A percentile compares a stretch with the other conserved stretches of the same genome.
Conservation (phyloP, 495 filamentous ascomycete species). For the Bombardia bombarda region DNA sequence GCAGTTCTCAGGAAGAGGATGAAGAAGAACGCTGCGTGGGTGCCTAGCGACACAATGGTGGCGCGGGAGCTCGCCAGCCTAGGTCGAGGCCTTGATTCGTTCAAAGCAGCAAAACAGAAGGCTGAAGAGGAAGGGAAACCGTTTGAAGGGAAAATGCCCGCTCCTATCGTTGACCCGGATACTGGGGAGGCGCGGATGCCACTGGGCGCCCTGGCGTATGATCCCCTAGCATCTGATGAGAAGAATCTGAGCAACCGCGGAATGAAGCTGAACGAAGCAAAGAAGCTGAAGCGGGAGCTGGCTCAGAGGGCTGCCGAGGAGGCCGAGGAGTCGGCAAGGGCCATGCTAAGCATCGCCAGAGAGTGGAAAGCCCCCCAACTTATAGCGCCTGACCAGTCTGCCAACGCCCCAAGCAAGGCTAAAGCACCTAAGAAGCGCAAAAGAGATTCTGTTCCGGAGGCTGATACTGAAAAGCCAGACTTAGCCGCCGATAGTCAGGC, state of each 20-base stretch:
- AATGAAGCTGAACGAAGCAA: slow-evolving; percentile 88
- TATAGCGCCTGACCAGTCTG: slow-evolving; percentile 13
- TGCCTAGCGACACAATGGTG: slow-evolving; percentile 94
- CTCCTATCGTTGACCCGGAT: slow-evolving; percentile 37
- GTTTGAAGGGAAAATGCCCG: slow-evolving; percentile 44
- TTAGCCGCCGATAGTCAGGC: slow-evolving; percentile 19
- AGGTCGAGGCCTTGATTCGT: slow-evolving; percentile 70
- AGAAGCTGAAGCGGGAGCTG: slow-evolving; percentile 79
- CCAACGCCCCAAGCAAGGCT: slow-evolving; percentile 19
- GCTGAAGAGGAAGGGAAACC: slow-evolving; percentile 59
- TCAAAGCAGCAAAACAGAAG: slow-evolving; percentile 57
- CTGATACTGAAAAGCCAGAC: slow-evolving; percentile 34
- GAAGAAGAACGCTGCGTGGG: slow-evolving; percentile 99
- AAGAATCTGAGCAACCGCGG: slow-evolving; percentile 67
- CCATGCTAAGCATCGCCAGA: slow-evolving; percentile 44
- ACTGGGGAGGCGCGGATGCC: slow-evolving; percentile 38
- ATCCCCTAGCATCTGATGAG: slow-evolving; percentile 44
- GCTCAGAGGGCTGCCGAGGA: slow-evolving; percentile 61
- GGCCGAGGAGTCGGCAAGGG: slow-evolving; percentile 53
- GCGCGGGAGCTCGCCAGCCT: slow-evolving; percentile 71
- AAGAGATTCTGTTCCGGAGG: slow-evolving; percentile 39
- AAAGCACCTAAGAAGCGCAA: slow-evolving; percentile 44
- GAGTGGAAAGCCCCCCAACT: slow-evolving; percentile 31
- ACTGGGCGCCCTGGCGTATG: slow-evolving; percentile 41
- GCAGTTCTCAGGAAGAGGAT: slow-evolving; percentile 86